Percentiles rank a stretch among this genome's conserved stretches.
These are phyloP conservation scores for Ophiorrhiza pumila DNA, from an alignment of 257 asterid species.

Conservation along the genomic window DNA sequence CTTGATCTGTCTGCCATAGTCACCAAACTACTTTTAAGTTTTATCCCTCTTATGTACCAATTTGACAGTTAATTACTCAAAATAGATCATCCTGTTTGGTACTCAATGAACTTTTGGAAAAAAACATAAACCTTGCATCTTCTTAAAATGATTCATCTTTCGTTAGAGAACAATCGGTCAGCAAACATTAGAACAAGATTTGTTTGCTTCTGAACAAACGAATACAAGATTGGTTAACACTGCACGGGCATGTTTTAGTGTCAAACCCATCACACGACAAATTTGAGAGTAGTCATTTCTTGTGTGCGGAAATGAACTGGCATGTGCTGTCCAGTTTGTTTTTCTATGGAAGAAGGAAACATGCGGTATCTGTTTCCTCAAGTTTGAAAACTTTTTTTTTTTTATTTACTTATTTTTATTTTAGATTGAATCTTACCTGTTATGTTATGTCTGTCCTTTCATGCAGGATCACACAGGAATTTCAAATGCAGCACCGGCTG, in stretches of 20 bases:
- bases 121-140: neutral
- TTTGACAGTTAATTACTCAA: neutral
- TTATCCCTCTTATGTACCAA: neutral
- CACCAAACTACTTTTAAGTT: neutral
- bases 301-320: neutral
- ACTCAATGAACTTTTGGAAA: neutral
- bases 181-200: neutral
- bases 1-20: neutral
- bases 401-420: neutral
- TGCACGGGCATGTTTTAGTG: neutral
- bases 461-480: conserved; percentile 91
- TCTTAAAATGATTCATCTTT: too few relatives aligned
- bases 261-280: neutral
- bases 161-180: too few relatives aligned
- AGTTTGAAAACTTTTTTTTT: conserved; percentile 13
- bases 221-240: neutral
- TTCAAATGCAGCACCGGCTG: conserved; percentile 95
- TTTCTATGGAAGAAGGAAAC: neutral
- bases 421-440: neutral
- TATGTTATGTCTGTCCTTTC: conserved; percentile 18
- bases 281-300: neutral
- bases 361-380: neutral
- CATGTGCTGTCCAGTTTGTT: neutral
- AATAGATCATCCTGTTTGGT: neutral
- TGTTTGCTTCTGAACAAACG: neutral